Percentiles rank a stretch among this genome's conserved stretches.
Evolutionary conservation across 2,329 filamentous ascomycete genomes (phyloP).

Genomic region (Sclerotinia sclerotiorum): DNA sequence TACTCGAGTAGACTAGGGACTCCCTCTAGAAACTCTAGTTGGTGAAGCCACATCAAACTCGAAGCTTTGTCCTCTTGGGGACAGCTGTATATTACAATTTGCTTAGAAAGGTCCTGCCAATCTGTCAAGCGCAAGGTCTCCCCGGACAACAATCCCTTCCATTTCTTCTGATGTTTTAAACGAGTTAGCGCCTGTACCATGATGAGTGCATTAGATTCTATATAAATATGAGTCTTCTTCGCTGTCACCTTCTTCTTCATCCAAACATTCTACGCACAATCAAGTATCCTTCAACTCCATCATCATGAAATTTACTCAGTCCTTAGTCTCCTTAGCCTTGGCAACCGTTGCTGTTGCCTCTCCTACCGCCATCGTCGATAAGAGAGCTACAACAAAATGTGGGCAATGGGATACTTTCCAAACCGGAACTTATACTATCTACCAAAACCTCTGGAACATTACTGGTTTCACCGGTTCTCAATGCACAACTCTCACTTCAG

Average conservation of each 20-base stretch:
- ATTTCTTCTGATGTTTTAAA: constrained; percentile 5
- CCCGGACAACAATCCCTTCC: background rate
- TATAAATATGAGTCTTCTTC: constrained; percentile 10
- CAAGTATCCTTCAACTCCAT: background rate
- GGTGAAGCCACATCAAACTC: background rate
- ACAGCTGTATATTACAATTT: background rate
- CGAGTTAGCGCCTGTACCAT: background rate
- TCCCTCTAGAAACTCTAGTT: background rate
- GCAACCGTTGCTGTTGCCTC: constrained; percentile 19
- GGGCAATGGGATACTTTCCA: constrained; percentile 33
- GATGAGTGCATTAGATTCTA: background rate
- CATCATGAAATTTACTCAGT: constrained; percentile 28
- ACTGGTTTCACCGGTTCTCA: constrained; percentile 33
- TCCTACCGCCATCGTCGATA: constrained; percentile 38
- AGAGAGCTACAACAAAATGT: constrained; percentile 40
- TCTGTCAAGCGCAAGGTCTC: background rate
- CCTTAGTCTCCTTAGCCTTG: constrained; percentile 21
- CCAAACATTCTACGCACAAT: background rate
- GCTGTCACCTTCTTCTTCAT: background rate
- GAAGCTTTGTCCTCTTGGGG: background rate
- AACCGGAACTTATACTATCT: constrained; percentile 43
- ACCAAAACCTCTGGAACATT: constrained; percentile 40
- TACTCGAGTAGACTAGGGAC: background rate
- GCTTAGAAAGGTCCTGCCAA: background rate
- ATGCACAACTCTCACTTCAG: constrained; percentile 44